phyloP scores from a whole-genome alignment of 1,139 yeast species.

The Debaryomycetaceae sp. region DNA sequence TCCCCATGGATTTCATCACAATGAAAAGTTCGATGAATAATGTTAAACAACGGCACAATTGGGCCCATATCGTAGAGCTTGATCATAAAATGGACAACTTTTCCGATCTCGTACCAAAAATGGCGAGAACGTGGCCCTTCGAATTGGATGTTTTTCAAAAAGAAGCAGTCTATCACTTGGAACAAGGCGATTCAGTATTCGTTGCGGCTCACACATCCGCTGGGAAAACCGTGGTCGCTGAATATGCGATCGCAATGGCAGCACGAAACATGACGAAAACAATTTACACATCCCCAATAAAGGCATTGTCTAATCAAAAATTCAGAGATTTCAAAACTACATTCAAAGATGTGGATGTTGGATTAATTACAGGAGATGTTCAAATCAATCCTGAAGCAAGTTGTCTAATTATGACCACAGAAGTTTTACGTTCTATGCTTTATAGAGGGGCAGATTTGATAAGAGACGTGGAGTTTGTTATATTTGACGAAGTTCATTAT shows the following conservation, averaged over 20 bases:
- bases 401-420: conserved; percentile 97
- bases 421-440: conserved; percentile 89
- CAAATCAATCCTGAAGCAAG: conserved; percentile 97
- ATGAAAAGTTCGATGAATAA: conserved; percentile 25
- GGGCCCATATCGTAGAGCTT: conserved; percentile 96
- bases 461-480: conserved; percentile 95
- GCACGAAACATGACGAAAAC: conserved; percentile 86
- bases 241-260: conserved; percentile 93
- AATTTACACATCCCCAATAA: conserved; percentile 90
- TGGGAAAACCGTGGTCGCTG: conserved; percentile 91
- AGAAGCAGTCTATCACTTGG: conserved; percentile 94
- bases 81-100: conserved; percentile 82
- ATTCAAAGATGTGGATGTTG: conserved; percentile 81
- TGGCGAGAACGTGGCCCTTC: conserved; percentile 93
- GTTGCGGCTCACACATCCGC: conserved; percentile 98
- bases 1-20: conserved; percentile 58
- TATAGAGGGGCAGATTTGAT: conserved; percentile 95
- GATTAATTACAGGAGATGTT: conserved; percentile 96
- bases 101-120: conserved; percentile 82
- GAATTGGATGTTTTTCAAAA: conserved; percentile 93
- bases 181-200: conserved; percentile 95
- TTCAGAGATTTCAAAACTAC: conserved; percentile 86
- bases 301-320: conserved; percentile 89
- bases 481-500: conserved; percentile 96
- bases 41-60: conserved; percentile 50